These are phyloP conservation scores for Adansonia madagascariensis DNA, from an alignment of 441 rosid genomes.

Conservation along the genomic window DNA sequence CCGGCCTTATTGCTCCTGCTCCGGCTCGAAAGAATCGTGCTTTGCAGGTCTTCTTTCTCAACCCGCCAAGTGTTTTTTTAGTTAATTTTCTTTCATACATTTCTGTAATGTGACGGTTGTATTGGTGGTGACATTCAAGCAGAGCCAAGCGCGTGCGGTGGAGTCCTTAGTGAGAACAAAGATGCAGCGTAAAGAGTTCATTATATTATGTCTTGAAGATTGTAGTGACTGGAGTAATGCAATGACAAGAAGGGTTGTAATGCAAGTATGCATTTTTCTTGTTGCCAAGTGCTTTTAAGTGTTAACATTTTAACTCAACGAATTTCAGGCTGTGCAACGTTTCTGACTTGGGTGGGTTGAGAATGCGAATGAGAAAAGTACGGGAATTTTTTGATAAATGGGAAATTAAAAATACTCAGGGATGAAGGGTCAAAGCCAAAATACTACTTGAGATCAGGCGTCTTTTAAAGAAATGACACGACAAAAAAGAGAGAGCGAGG, in stretches of 20 bases:
- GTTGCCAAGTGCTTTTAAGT: not conserved
- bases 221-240: conserved; percentile 97
- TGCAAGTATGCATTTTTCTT: conserved; percentile 69
- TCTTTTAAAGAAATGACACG: not conserved
- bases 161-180: conserved; percentile 89
- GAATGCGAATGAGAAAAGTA: not conserved
- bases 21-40: conserved; percentile 82
- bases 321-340: not conserved
- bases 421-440: not conserved
- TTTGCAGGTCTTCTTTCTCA: conserved; percentile 58
- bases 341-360: conserved; percentile 8
- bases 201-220: conserved; percentile 92
- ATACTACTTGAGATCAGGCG: not conserved
- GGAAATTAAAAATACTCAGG: no score
- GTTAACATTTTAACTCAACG: conserved; percentile 13
- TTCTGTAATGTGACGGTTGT: conserved; percentile 21
- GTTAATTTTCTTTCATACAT: not conserved
- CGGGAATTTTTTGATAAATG: no score
- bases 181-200: conserved; percentile 95
- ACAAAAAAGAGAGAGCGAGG: not conserved
- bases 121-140: conserved; percentile 29
- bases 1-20: conserved; percentile 92
- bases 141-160: conserved; percentile 95
- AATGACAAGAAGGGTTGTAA: conserved; percentile 85
- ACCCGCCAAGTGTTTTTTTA: not conserved